Evolutionary conservation across 768 basidiomycete species (phyloP).

Genomic region (Lentinula sp.): DNA sequence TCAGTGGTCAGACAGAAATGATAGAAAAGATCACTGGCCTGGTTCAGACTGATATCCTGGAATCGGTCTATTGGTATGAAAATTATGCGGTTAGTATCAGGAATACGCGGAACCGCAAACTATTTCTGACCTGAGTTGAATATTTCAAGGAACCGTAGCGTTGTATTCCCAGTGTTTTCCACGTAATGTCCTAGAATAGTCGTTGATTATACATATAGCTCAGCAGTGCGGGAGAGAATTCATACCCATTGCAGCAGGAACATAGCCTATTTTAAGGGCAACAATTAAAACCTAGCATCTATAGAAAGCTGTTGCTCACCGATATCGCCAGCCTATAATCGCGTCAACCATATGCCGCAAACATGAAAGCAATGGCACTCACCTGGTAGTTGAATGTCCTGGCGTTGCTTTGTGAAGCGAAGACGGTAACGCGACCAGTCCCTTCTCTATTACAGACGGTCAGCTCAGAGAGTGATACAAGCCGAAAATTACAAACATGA

Average conservation of each 20-base stretch:
- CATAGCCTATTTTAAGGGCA: constrained; percentile 31
- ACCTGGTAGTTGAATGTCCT: constrained; percentile 56
- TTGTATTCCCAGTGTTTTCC: constrained; percentile 58
- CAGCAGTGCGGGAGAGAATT: background rate
- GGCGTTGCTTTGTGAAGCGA: constrained; percentile 46
- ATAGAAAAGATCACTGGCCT: background rate
- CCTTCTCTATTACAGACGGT: constrained; percentile 34
- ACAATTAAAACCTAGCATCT: constrained; percentile 1
- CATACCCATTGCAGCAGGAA: constrained; percentile 51
- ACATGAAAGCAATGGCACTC: background rate
- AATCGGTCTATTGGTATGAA: constrained; percentile 24
- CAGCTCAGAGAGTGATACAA: constrained; percentile 3
- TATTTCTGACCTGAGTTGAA: constrained; percentile 40
- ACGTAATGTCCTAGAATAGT: constrained; percentile 50
- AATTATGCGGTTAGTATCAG: background rate
- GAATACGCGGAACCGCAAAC: background rate
- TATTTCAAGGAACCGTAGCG: constrained; percentile 56
- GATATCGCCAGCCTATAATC: constrained; percentile 46
- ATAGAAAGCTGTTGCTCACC: constrained; percentile 24
- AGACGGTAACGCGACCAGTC: constrained; percentile 46
- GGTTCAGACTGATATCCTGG: constrained; percentile 36
- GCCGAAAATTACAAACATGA: constrained; percentile 28
- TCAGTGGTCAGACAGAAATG: background rate
- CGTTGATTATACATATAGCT: background rate
- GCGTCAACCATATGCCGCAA: background rate